Evolutionary conservation across 73 alveolate genomes (phyloP).

Genomic region (Symbiodinium natans): DNA sequence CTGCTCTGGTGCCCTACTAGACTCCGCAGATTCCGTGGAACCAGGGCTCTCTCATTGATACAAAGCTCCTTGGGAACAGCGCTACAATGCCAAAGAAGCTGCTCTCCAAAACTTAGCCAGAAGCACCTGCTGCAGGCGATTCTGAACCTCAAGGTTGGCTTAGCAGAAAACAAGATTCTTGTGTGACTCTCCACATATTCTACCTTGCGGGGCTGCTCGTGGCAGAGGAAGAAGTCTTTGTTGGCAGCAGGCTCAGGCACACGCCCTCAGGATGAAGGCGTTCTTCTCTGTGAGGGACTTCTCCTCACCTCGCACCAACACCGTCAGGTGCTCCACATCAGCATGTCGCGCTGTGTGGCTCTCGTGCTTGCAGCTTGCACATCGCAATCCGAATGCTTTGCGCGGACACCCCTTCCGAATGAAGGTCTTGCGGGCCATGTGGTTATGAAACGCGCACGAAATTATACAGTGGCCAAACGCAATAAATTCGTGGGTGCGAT

Average conservation of each 20-base stretch:
- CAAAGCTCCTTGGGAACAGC: too few relatives aligned
- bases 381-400: background rate
- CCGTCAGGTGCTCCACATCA: background rate
- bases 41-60: too few relatives aligned
- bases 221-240: too few relatives aligned
- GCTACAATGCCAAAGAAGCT: too few relatives aligned
- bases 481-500: too few relatives aligned
- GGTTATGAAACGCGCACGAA: too few relatives aligned
- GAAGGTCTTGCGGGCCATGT: background rate
- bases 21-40: too few relatives aligned
- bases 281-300: conserved; percentile 25
- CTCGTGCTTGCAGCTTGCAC: too few relatives aligned
- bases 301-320: conserved; percentile 27
- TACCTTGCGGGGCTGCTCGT: too few relatives aligned
- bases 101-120: too few relatives aligned
- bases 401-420: background rate
- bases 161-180: background rate
- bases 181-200: background rate
- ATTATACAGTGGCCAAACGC: too few relatives aligned
- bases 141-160: conserved; percentile 26
- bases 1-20: too few relatives aligned
- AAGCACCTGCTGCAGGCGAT: conserved; percentile 38
- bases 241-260: background rate
- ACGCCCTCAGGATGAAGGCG: conserved; percentile 1
- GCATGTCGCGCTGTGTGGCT: background rate